Base-by-base conservation (phyloP, 2,329 filamentous ascomycete genomes). In the Teratosphaeria zuluensis region DNA sequence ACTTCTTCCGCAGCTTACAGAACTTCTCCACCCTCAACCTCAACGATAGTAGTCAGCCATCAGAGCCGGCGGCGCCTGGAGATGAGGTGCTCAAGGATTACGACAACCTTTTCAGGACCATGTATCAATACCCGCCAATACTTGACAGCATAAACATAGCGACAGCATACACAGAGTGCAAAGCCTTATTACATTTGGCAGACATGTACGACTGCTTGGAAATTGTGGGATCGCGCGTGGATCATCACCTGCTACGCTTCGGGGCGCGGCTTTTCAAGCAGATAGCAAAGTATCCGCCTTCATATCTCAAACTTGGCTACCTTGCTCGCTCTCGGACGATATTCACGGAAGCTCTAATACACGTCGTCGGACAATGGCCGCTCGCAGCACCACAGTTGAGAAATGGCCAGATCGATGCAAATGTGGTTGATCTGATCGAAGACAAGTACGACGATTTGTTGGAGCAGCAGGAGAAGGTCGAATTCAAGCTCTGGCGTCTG, bases 311-410 rank as follows among this genome's bases (percentile, higher is more conserved):
- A 59, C 82, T 97, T 1, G 92, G 91, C 42, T 96, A 91, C 68
- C 81, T 96, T 51, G 87, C 91, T 8, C 85, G 89, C 52, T 92
- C 87, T 68, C 88, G 88, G 64, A 86, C 92, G 51, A 83, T 87
- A 60, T 88, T 92, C 70, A 75, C 75, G 31, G 80, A 97, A 76
- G 90, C 92, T 0, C 80, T 97, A 54, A 89, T 96, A 56, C 92
- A 97, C 68, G 90, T 96, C 0, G 92, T 96, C 0, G 92, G 92
- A 2, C 90, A 95, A 72, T 97, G 92, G 92, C 92, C 92, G 0
- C 79, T 84, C 0, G 90, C 88, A 16, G 84, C 91, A 66, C 83
- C 87, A 30, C 89, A 89, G 66, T 82, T 96, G 38, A 85, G 89
- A 59, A 53, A 53, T 12, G 81, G 83, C 61, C 80, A 87, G 32